Base-by-base conservation (phyloP, 2,329 filamentous ascomycete species). In the Colletotrichum endophyticum region DNA sequence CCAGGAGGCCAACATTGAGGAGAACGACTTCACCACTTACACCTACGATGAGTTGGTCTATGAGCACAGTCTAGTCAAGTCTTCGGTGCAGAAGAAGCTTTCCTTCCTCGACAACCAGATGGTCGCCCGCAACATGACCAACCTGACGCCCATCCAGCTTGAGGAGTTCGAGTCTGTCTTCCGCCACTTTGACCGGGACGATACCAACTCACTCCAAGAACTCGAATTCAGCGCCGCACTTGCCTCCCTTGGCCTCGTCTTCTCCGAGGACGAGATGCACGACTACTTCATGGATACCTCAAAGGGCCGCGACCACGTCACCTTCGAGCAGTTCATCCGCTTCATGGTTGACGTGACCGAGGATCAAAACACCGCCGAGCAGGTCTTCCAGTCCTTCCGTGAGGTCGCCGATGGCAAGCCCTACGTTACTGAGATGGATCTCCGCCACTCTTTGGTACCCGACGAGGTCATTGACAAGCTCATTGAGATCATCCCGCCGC, bases 281-380 rank as follows among this genome's bases (percentile, higher is more conserved):
- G 94, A 96, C 70, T 96, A 96, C 80, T 99, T 98, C 86, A 83
- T 94, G 67, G 94, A 96, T 70, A 98, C 96, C n/a, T 96, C 95
- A 78, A 92, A 91, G 49, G 95, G 92, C 44, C 91, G 89, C 79
- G 94, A 93, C 84, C 92, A 94, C 79, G 97, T 99, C 68, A 97
- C 95, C 6, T 99, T 99, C 83, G 97, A 99, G 87, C 96, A 99
- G 85, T 99, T 99, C 83, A 99, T 99, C 84, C 93, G 95, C 53
- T 99, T 99, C 89, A 99, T 99, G 97, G 97, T 99, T 64, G 95
- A 98, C 80, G 97, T 98, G 66, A 99, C 97, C 15, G 97, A 99
- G 86, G 97, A 99, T 83, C 97, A 99, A 87, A 98, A 99, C 84
- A 98, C 96, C 6, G 97, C 97, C 15, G 97, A 99, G 86, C 97